phyloP scores from a whole-genome alignment of 2,329 filamentous ascomycete species.

The Fusarium cyanostomum region DNA sequence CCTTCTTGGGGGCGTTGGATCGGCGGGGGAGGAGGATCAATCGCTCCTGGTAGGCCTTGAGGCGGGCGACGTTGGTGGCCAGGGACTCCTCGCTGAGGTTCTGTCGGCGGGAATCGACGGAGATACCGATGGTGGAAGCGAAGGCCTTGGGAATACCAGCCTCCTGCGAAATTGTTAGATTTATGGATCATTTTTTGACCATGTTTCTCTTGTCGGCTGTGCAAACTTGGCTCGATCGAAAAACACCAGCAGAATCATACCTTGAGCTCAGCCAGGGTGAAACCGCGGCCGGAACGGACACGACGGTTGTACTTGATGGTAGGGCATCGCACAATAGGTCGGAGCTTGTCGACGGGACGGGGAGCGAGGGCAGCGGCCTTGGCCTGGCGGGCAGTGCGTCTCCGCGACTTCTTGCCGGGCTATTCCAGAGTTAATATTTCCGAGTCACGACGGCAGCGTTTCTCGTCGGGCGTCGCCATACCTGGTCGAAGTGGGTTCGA shows the following conservation, averaged over 20 bases:
- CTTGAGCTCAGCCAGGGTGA: constrained; percentile 98
- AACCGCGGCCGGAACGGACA: constrained; percentile 94
- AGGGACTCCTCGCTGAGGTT: constrained; percentile 98
- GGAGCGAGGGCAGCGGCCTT: constrained; percentile 97
- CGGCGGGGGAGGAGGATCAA: constrained; percentile 98
- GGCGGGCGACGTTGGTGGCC: constrained; percentile 92
- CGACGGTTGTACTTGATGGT: constrained; percentile 99
- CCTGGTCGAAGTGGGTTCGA: constrained; percentile 99
- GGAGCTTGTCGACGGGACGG: constrained; percentile 95
- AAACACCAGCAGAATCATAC: constrained; percentile 61
- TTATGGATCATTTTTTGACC: not conserved
- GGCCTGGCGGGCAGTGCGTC: constrained; percentile 88
- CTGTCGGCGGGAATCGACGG: constrained; percentile 94
- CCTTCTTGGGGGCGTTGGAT: constrained; percentile 91
- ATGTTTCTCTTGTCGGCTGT: not conserved
- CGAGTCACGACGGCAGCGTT: constrained; percentile 25
- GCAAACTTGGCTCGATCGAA: not conserved
- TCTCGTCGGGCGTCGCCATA: constrained; percentile 59
- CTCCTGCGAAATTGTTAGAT: constrained; percentile 70
- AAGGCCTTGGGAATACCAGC: constrained; percentile 94
- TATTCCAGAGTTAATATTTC: constrained; percentile 58
- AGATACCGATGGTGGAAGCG: constrained; percentile 95
- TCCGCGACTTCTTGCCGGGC: constrained; percentile 95
- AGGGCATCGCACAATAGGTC: constrained; percentile 96
- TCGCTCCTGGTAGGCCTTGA: constrained; percentile 96